Evolutionary conservation across 179 eudicot genomes (phyloP).

Genomic region (Beta macrorhiza): DNA sequence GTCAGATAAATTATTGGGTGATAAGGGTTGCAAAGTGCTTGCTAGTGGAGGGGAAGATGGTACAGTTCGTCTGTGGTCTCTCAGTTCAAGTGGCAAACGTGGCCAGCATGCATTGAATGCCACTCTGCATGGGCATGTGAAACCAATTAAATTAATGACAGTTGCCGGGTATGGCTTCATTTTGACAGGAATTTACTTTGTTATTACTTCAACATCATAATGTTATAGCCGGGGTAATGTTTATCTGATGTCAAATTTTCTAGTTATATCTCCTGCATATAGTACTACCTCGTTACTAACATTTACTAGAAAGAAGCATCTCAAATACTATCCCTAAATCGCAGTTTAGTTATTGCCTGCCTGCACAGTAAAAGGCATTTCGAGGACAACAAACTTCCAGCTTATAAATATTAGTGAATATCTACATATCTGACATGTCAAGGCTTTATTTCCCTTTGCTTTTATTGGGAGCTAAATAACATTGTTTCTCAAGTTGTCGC

Average conservation of each 20-base stretch:
- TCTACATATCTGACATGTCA: neutral
- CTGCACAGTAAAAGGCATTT: neutral
- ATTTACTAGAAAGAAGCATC: neutral
- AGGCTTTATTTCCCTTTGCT: neutral
- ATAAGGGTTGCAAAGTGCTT: conserved; percentile 47
- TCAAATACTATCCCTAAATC: neutral
- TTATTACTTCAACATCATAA: neutral
- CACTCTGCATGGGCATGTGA: conserved; percentile 69
- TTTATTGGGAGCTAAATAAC: neutral
- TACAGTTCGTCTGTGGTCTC: conserved; percentile 82
- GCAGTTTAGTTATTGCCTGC: neutral
- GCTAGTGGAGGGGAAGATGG: conserved; percentile 85
- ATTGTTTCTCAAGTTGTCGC: neutral
- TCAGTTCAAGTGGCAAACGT: conserved; percentile 58
- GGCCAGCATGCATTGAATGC: conserved; percentile 62
- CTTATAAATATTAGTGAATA: neutral
- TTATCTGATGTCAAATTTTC: neutral
- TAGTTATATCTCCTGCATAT: neutral
- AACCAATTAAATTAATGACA: conserved; percentile 53
- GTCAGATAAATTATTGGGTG: conserved; percentile 63
- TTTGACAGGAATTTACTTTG: neutral
- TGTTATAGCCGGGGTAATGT: neutral
- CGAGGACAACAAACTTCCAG: neutral
- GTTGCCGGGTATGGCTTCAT: conserved; percentile 59
- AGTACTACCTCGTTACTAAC: neutral